A percentile compares a stretch with the other conserved stretches of the same genome.
phyloP scores from a whole-genome alignment of 129 eudicot genomes.

The Sambucus nigra region DNA sequence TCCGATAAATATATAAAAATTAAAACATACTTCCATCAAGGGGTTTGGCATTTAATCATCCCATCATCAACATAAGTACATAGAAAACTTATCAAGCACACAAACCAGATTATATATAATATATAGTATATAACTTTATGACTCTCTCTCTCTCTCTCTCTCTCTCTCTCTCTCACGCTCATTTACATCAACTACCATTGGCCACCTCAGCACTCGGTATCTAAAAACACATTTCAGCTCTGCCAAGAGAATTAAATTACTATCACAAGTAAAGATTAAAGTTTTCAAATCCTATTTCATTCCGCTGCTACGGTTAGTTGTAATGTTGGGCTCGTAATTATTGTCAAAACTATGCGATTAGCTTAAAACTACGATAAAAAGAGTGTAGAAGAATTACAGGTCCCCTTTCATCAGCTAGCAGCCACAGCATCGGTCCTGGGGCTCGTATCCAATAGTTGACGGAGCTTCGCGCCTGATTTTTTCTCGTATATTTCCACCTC shows the following conservation, averaged over 20 bases:
- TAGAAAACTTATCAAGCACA: too few relatives aligned
- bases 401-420: conserved; percentile 31
- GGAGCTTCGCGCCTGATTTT: conserved; percentile 60
- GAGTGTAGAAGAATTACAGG: background rate
- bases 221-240: conserved; percentile 35
- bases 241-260: conserved; percentile 27
- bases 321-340: too few relatives aligned
- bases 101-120: too few relatives aligned
- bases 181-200: conserved; percentile 25
- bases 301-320: conserved; percentile 45
- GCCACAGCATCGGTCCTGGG: too few relatives aligned
- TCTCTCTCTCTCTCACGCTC: conserved; percentile 7
- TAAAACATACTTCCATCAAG: too few relatives aligned
- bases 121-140: too few relatives aligned
- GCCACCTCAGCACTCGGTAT: conserved; percentile 40
- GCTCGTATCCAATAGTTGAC: too few relatives aligned
- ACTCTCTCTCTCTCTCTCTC: too few relatives aligned
- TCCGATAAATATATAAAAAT: too few relatives aligned
- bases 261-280: conserved; percentile 20
- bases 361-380: conserved; percentile 11
- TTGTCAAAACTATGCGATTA: conserved; percentile 38
- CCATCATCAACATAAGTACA: too few relatives aligned
- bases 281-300: conserved; percentile 23
- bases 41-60: too few relatives aligned
- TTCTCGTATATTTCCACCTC: conserved; percentile 49